Base-by-base conservation (phyloP, 169 alveolate genomes). In the Plasmodium coatneyi region DNA sequence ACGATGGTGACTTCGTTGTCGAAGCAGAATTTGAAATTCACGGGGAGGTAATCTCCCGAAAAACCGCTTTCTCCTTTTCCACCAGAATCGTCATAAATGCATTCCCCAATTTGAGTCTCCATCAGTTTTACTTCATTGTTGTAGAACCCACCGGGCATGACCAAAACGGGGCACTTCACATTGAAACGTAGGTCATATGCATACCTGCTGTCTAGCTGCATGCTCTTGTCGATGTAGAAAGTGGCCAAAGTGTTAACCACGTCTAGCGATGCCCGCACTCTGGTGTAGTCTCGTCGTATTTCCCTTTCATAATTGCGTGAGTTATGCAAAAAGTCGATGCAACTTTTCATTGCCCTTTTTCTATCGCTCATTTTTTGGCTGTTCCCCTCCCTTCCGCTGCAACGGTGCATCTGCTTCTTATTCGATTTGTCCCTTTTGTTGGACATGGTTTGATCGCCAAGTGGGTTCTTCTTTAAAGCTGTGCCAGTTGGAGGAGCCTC, bases 121-220 rank as follows among this genome's bases (percentile, higher is more conserved):
- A 91, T 52, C 34, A 91, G n/a, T 52, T 91, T 80, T 80, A 91
- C 28, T 30, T 80, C 84, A 41, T 91, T 91, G 22, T 91, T 91
- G 56, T 71, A 80, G 76, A 70, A 91, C 0, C 95, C 95, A 2
- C 86, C 25, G 1, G 95, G 95, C 5, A 81, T 39, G 14, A 91
- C 84, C 39, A 91, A 22, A 80, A 91, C 95, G 9, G 95, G 95
- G 0, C 74, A 41, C 28, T 91, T 91, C 3, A 39, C 9, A 54
- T 71, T 41, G 30, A 80, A 46, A 25, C 74, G 46, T 39, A 91
- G 14, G 16, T 91, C 95, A 41, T 91, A 91, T 19, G 92, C 28
- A 30, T 91, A 91, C 16, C 56, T 81, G 54, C 34, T 80, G 41
- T 80, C 83, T 10, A 81, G 34, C 36, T 28, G 49, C 28, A 82